Conservation (phyloP, 2,329 filamentous ascomycete species). For the Reticulascus tulasneorum region DNA sequence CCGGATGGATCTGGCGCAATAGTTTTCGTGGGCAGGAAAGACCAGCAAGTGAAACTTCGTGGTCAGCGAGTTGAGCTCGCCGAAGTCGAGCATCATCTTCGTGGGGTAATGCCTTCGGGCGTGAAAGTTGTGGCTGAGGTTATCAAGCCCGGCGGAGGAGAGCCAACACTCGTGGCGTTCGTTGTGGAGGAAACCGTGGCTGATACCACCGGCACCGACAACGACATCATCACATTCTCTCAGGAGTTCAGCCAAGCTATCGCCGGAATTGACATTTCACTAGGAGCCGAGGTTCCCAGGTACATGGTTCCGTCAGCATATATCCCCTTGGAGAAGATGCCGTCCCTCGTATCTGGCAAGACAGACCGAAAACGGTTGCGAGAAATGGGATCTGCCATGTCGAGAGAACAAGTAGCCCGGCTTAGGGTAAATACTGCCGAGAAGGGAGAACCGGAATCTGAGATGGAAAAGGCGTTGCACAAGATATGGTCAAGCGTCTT, state of each 20-base stretch:
- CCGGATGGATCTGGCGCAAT: conserved; percentile 50
- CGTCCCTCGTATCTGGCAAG: conserved; percentile 44
- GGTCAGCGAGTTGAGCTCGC: conserved; percentile 62
- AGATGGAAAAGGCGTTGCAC: conserved; percentile 32
- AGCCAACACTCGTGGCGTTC: conserved; percentile 44
- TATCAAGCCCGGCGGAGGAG: conserved; percentile 39
- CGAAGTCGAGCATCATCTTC: conserved; percentile 48
- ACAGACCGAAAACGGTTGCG: conserved; percentile 45
- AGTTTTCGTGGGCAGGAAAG: conserved; percentile 58
- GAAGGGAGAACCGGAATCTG: conserved; percentile 31
- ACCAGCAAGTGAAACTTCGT: conserved; percentile 64
- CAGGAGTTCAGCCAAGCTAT: conserved; percentile 26
- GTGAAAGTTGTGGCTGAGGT: conserved; percentile 45
- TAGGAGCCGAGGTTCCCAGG: conserved; percentile 31
- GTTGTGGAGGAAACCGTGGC: conserved; percentile 30
- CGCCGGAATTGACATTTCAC: conserved; percentile 24
- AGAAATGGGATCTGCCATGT: conserved; percentile 37
- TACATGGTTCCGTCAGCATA: conserved; percentile 48
- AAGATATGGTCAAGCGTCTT: conserved; percentile 34
- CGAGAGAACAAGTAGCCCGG: conserved; percentile 33
- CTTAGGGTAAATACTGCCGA: conserved; percentile 25
- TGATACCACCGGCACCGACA: conserved; percentile 9
- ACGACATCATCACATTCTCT: conserved; percentile 24
- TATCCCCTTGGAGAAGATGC: conserved; percentile 41
- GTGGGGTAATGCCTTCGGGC: conserved; percentile 36